Evolutionary conservation across 495 filamentous ascomycete species (phyloP).

Genomic region (Podospora pseudoanserina): DNA sequence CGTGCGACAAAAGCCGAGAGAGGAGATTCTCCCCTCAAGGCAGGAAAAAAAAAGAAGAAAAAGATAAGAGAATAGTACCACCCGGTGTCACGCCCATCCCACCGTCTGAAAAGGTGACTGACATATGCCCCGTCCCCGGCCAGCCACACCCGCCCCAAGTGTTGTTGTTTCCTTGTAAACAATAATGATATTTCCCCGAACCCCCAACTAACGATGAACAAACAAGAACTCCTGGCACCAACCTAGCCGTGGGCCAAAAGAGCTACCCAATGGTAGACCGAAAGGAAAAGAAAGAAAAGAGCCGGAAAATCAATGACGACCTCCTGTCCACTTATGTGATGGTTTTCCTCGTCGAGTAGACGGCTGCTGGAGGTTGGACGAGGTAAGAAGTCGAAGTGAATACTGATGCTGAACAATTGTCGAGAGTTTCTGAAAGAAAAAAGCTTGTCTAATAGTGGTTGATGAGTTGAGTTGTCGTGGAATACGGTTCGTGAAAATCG

Average conservation of each 20-base stretch:
- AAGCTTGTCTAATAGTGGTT: not conserved
- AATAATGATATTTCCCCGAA: not conserved
- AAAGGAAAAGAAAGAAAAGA: conserved; percentile 10
- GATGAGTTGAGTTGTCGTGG: not conserved
- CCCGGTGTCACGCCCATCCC: not conserved
- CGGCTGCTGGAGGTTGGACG: not conserved
- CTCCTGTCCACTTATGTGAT: not conserved
- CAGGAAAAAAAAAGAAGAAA: not conserved
- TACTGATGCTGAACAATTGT: not conserved
- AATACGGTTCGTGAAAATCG: not conserved
- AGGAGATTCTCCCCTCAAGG: not conserved
- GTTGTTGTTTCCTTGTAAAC: not conserved
- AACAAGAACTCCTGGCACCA: conserved; percentile 1
- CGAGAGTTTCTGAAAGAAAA: not conserved
- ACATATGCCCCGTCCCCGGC: not conserved
- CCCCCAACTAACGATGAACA: conserved; percentile 2
- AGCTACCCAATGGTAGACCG: conserved; percentile 1
- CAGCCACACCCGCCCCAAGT: not conserved
- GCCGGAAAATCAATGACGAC: conserved; percentile 5
- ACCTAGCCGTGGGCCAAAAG: not conserved
- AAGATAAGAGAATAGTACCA: not conserved
- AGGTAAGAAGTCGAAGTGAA: not conserved
- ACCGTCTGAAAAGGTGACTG: not conserved
- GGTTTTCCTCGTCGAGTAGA: not conserved
- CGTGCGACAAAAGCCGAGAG: not conserved